Evolutionary conservation across 2,329 filamentous ascomycete genomes (phyloP), one percentile per base, ranked within the genome.

Genomic region (Diaporthe citriasiana): DNA sequence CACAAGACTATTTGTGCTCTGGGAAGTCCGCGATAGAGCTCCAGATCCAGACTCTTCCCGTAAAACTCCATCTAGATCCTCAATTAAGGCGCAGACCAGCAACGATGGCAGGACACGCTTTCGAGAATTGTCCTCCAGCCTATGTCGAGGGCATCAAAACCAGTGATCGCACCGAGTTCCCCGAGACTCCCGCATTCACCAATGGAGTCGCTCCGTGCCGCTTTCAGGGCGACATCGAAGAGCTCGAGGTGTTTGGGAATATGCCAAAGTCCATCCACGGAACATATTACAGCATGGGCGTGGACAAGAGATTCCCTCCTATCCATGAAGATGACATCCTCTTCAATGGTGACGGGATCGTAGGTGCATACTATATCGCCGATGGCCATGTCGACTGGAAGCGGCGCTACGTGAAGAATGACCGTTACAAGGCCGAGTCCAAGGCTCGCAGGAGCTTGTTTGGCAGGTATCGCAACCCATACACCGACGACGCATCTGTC

Each of bases 401-500:
- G 75, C 79, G 82, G 27, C 76, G 78, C 19, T 76, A 76, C 51
- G 76, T 70, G 8, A 53, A 82, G 73, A 80, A 76, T 3, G 25
- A 55, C 6, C 79, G 80, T 55, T 81, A 82, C 30, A 65, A 76
- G 3, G 78, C 79, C 22, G 79, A 82, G 74, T 77, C 78, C n/a
- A 77, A 77, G 63, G 79, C 79, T 77, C 57, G 33, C 65, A 70
- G 30, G 78, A 91, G 22, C 89, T 91, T 71, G 42, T 65, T 65
- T 7, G 89, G 89, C 0, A 83, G 85, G 53, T 91, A 91, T 76
- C 83, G 89, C n/a, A 91, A 91, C 77, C 87, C 87, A 0, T 89
- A 84, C 76, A 90, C 88, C 5, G 88, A 89, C 78, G 86, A 86
- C 72, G 86, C 88, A 78, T 85, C 84, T 75, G 88, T 90, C 8